Evolutionary conservation across 345 rosid species (phyloP).

Genomic region (Psidium guajava): DNA sequence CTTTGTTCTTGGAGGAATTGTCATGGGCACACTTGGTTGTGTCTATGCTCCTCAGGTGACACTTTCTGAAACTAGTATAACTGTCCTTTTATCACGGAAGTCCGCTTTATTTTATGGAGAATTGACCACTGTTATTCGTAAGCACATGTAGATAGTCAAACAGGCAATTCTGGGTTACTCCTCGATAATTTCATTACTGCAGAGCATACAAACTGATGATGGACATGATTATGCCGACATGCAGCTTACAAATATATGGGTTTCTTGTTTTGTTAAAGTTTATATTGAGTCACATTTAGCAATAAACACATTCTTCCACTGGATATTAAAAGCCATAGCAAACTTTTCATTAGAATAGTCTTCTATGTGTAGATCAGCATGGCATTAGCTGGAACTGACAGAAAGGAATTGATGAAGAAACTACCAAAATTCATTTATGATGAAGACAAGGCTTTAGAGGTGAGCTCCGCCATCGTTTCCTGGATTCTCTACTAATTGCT

Average conservation of each 20-base stretch:
- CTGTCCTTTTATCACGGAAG: background rate
- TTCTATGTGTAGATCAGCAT: constrained; percentile 52
- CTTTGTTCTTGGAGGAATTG: constrained; percentile 79
- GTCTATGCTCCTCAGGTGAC: constrained; percentile 91
- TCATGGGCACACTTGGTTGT: constrained; percentile 91
- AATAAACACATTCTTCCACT: background rate
- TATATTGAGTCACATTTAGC: background rate
- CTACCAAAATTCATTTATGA: constrained; percentile 96
- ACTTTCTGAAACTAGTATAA: background rate
- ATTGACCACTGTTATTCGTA: background rate
- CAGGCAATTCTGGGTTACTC: background rate
- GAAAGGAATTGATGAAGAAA: constrained; percentile 83
- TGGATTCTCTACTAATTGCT: background rate
- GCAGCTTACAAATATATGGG: background rate
- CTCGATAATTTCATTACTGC: background rate
- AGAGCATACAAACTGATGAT: background rate
- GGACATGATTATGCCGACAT: background rate
- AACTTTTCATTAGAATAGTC: background rate
- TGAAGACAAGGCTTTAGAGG: constrained; percentile 93
- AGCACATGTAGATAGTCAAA: background rate
- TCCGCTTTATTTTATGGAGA: background rate
- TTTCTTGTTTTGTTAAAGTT: background rate
- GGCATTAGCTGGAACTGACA: constrained; percentile 69
- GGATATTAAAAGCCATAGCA: background rate
- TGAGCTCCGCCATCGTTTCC: constrained; percentile 6